A percentile compares a stretch with the other conserved stretches of the same genome.
Evolutionary conservation across 208 protist species (phyloP).

Genomic region (Leishmania tropica): DNA sequence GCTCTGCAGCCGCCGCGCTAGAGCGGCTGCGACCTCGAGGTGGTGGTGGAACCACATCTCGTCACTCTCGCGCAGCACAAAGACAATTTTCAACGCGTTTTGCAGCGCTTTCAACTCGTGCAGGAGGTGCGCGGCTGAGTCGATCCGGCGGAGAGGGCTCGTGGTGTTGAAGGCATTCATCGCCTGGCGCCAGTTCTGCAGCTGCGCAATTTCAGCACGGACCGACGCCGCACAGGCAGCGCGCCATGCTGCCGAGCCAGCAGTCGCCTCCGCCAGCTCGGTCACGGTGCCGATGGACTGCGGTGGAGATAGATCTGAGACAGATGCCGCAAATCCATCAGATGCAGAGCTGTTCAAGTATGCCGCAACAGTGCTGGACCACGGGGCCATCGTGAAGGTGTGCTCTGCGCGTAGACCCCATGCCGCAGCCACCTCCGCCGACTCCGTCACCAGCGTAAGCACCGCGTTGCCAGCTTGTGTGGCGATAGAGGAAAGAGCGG

Average conservation of each 20-base stretch:
- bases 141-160: conserved; percentile 38
- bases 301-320: background rate
- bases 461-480: conserved; percentile 36
- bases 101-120: conserved; percentile 34
- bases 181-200: conserved; percentile 24
- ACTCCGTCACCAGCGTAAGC: conserved; percentile 41
- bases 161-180: conserved; percentile 22
- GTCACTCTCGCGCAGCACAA: conserved; percentile 55
- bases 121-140: conserved; percentile 27
- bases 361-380: conserved; percentile 8
- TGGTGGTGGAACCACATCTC: conserved; percentile 40
- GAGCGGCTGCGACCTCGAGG: conserved; percentile 28
- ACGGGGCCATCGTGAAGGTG: conserved; percentile 21
- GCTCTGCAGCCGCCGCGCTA: conserved; percentile 28
- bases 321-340: background rate
- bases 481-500: conserved; percentile 29
- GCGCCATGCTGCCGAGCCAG: conserved; percentile 2
- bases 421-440: conserved; percentile 28
- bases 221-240: background rate
- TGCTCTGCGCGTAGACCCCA: conserved; percentile 24
- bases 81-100: conserved; percentile 37
- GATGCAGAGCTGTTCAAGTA: background rate
- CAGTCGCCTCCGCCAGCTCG: conserved; percentile 14
- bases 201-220: background rate
- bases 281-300: conserved; percentile 4